Evolutionary conservation across 2,329 filamentous ascomycete species (phyloP).

Genomic region (Scleromitrula shiraiana): DNA sequence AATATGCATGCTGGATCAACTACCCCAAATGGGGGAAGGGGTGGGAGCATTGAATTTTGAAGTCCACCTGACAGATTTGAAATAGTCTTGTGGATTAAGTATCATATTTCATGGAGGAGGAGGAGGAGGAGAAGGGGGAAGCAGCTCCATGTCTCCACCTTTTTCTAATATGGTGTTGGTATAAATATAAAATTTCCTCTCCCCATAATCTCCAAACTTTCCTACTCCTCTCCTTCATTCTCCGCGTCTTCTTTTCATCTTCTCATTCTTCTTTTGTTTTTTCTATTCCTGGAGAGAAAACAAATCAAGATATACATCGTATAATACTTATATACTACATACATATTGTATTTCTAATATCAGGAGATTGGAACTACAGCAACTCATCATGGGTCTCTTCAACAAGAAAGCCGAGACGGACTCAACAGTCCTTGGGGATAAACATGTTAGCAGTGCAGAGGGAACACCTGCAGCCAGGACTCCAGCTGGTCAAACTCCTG

Average conservation of each 20-base stretch:
- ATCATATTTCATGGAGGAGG: not conserved
- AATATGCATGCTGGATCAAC: too few relatives aligned
- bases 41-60: not conserved
- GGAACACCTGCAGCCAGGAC: conserved; percentile 12
- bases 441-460: conserved; percentile 8
- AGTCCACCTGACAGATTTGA: not conserved
- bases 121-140: not conserved
- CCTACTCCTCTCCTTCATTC: not conserved
- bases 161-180: not conserved
- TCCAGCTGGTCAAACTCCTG: conserved; percentile 9
- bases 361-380: not conserved
- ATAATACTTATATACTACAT: not conserved
- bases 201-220: not conserved
- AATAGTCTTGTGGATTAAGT: not conserved
- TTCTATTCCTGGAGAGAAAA: not conserved
- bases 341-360: not conserved
- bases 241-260: not conserved
- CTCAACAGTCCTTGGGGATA: conserved; percentile 6
- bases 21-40: not conserved
- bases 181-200: too few relatives aligned
- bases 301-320: not conserved
- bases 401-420: conserved; percentile 9
- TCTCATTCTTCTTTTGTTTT: not conserved
- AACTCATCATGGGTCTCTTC: conserved; percentile 12
- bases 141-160: not conserved